phyloP scores from a whole-genome alignment of 1,284 basidiomycete genomes.

The Papiliotrema fonsecae region DNA sequence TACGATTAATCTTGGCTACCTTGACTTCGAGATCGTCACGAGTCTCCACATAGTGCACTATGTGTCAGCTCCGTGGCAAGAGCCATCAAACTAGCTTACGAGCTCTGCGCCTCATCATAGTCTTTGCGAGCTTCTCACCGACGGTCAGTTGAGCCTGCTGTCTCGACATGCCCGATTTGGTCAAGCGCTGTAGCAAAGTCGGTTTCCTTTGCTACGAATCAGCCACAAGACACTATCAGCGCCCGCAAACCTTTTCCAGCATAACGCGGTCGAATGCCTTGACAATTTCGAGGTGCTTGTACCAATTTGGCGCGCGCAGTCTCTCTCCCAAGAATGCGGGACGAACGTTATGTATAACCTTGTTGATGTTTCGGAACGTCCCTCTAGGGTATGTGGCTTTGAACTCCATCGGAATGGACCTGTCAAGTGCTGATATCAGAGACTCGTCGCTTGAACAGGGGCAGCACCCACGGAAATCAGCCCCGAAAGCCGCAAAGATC shows the following conservation, averaged over 20 bases:
- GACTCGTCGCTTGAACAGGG: background rate
- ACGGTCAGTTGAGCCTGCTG: constrained; percentile 66
- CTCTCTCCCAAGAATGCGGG: constrained; percentile 49
- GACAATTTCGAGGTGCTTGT: constrained; percentile 82
- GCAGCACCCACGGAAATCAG: constrained; percentile 35
- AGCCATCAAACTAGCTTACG: constrained; percentile 13
- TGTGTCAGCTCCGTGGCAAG: background rate
- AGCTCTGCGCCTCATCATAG: constrained; percentile 62
- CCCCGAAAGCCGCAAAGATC: constrained; percentile 72
- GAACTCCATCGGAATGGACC: constrained; percentile 60
- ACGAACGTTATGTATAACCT: constrained; percentile 25
- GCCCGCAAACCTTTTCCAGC: constrained; percentile 64
- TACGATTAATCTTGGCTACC: constrained; percentile 49
- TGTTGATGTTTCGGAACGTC: constrained; percentile 48
- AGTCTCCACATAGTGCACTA: constrained; percentile 78
- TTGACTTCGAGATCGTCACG: constrained; percentile 86
- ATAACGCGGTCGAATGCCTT: constrained; percentile 83
- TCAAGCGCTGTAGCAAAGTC: constrained; percentile 77
- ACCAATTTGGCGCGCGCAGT: constrained; percentile 83
- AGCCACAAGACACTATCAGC: background rate
- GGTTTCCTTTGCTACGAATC: constrained; percentile 71
- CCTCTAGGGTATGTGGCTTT: constrained; percentile 93
- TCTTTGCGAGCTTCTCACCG: constrained; percentile 76
- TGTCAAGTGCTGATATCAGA: constrained; percentile 13
- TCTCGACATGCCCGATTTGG: constrained; percentile 60